phyloP scores from a whole-genome alignment of 306 rosid genomes.

The Castanopsis chinensis region DNA sequence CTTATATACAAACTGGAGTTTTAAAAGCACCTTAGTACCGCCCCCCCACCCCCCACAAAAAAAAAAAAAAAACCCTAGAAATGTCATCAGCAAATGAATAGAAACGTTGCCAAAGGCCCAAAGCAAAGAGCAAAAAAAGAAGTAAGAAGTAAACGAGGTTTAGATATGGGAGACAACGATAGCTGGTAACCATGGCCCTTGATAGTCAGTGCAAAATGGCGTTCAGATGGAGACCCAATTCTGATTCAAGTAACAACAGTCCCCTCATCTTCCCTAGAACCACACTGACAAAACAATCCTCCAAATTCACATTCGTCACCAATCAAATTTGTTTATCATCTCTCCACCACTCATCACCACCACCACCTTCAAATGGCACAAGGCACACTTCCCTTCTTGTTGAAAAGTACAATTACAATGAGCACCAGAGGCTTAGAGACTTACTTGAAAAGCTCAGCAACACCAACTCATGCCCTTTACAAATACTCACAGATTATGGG shows the following conservation, averaged over 20 bases:
- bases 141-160: too few species aligned
- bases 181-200: not conserved
- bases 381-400: constrained; percentile 50
- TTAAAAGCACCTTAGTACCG: too few species aligned
- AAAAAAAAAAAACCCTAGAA: too few species aligned
- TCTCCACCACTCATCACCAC: constrained; percentile 1
- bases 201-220: not conserved
- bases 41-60: too few species aligned
- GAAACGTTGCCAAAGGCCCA: too few species aligned
- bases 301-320: constrained; percentile 16
- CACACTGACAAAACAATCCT: constrained; percentile 10
- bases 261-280: constrained; percentile 11
- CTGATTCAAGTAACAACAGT: not conserved
- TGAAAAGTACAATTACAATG: constrained; percentile 51
- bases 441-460: constrained; percentile 40
- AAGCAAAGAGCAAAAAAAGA: too few species aligned
- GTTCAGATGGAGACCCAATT: not conserved
- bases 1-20: too few species aligned
- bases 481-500: constrained; percentile 45
- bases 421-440: constrained; percentile 39
- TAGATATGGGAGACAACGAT: too few species aligned
- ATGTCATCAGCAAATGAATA: too few species aligned
- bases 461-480: constrained; percentile 35
- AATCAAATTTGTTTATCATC: constrained; percentile 20
- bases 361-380: constrained; percentile 13